These are phyloP conservation scores for Clathrus columnatus DNA, from an alignment of 768 basidiomycete genomes.

Conservation along the genomic window DNA sequence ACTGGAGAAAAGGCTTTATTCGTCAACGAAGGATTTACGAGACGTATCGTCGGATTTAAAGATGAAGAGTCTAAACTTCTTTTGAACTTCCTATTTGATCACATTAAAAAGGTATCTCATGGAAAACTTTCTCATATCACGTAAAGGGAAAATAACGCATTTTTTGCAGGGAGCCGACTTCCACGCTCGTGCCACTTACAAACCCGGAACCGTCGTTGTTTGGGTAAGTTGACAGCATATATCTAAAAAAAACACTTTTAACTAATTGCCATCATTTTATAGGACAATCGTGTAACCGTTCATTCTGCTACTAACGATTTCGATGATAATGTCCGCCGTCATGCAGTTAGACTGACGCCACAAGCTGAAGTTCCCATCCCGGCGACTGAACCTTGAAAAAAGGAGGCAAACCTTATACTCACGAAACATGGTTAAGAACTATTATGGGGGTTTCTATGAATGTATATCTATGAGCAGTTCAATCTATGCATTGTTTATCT, in stretches of 20 bases:
- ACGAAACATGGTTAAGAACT: too few relatives aligned
- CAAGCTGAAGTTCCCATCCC: slow-evolving; percentile 40
- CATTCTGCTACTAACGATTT: slow-evolving; percentile 39
- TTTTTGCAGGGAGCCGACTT: slow-evolving; percentile 7
- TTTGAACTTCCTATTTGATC: slow-evolving; percentile 46
- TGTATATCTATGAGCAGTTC: too few relatives aligned
- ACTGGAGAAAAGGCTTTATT: slow-evolving; percentile 57
- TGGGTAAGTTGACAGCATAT: slow-evolving; percentile 31
- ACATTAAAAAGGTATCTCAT: slow-evolving; percentile 41
- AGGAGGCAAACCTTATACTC: too few relatives aligned
- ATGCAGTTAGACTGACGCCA: slow-evolving; percentile 40
- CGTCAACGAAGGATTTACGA: slow-evolving; percentile 48
- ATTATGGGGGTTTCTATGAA: too few relatives aligned
- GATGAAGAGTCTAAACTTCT: slow-evolving; percentile 47
- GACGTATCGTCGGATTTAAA: slow-evolving; percentile 46
- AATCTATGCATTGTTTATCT: too few relatives aligned
- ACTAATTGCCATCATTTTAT: background rate
- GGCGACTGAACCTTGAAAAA: slow-evolving; percentile 11
- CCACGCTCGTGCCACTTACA: slow-evolving; percentile 36
- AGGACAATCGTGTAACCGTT: slow-evolving; percentile 42
- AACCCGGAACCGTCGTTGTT: slow-evolving; percentile 46
- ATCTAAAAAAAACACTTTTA: background rate
- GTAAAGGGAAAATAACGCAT: background rate
- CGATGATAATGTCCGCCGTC: slow-evolving; percentile 28
- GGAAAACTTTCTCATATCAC: background rate